Evolutionary conservation across 768 basidiomycete genomes (phyloP), one percentile per base, ranked within the genome.

Genomic region (Kwoniella sp.): DNA sequence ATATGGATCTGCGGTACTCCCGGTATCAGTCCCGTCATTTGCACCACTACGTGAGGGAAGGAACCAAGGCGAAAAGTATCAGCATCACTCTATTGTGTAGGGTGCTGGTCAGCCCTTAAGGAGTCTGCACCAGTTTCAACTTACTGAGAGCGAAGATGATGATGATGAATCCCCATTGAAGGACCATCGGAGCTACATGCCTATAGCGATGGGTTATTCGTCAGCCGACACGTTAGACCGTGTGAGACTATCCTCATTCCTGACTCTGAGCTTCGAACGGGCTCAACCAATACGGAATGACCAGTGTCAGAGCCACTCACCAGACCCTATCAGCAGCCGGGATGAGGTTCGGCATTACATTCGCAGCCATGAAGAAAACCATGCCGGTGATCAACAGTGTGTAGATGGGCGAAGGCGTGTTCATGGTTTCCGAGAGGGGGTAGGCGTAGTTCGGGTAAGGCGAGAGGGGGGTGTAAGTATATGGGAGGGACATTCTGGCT

Each of bases 101-200:
- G n/a, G n/a, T n/a, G n/a, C n/a, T n/a, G n/a, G n/a, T n/a, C n/a
- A n/a, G n/a, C n/a, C n/a, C n/a, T n/a, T n/a, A n/a, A n/a, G n/a
- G n/a, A n/a, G n/a, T n/a, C n/a, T n/a, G n/a, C n/a, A n/a, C n/a
- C n/a, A n/a, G 28, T 22, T 37, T 38, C 22, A 31, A 59, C 73
- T 60, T 30, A 77, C 75, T 58, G 22, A 78, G 55, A 0, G 76
- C 68, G 17, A 75, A 53, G n/a, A 78, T 57, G 58, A 70, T 61
- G 31, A 78, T 53, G 31, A 65, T 51, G 52, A 78, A 78, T 2
- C 72, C 76, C 68, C 67, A 72, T 29, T 73, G 68, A 1, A 78
- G 57, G 15, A 74, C 55, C 56, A 67, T 60, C 1, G 74, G 74
- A 9, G 74, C 71, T 7, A 72, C 63, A 31, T 72, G 61, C 54